Base-by-base conservation (phyloP, 2,329 filamentous ascomycete genomes). In the Pseudogymnoascus sp. region DNA sequence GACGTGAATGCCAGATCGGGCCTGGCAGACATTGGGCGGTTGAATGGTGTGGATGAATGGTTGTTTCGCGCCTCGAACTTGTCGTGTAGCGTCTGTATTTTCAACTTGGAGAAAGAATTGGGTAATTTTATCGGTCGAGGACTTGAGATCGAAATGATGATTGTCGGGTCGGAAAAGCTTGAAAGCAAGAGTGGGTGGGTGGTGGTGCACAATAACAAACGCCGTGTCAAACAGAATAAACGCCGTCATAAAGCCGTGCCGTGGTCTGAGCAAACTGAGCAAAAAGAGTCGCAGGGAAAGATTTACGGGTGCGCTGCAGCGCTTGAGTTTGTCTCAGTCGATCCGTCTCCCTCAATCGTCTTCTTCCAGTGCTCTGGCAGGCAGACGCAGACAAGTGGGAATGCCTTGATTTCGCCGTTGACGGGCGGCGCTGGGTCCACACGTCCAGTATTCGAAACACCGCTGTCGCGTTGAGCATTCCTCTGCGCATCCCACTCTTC, bases 351-450 rank as follows among this genome's bases (percentile, higher is more conserved):
- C 68, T 97, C 93, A 70, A 97, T 96, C 1, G 93, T 97, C 78
- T 95, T 96, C 72, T 88, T 86, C 93, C 93, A 99, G 75, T 97
- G 93, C 72, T 96, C 90, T 26, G 93, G 95, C 34, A 96, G 80
- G 76, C 95, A 97, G 45, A 97, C 91, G 73, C 93, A 99, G 60
- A 99, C 93, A 67, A 99, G 82, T 51, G 95, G 95, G 81, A 97
- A 97, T 34, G 95, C 95, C 76, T 97, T 97, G 79, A 97, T 95
- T 74, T 97, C 93, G 65, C 91, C 91, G 60, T 67, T 73, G 10
- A 81, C 82, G n/a, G 88, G 86, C 21, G 89, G 87, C 31, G 89
- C 90, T 37, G 80, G 72, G 57, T 84, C 81, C 57, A 82, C 81
- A 51, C 82, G 79, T 18, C 81, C 83, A 16, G 89, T 88, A 76